Base-by-base conservation (phyloP, 352 stramenopile genomes). In the Plasmopara muralis region DNA sequence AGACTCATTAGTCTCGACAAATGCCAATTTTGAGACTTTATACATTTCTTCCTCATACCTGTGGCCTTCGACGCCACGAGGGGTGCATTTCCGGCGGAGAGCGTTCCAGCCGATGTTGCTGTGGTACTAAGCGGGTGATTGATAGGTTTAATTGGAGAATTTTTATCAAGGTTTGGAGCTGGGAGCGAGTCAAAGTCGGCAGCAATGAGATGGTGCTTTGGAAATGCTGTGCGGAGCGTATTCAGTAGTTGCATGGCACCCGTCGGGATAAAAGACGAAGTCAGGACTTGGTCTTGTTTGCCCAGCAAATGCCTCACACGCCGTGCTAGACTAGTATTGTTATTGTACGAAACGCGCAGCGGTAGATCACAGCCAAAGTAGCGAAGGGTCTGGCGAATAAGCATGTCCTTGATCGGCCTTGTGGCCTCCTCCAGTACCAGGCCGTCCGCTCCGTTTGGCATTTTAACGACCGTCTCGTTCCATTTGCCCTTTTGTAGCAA, bases 181-280 rank as follows among this genome's bases (percentile, higher is more conserved):
- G 85, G 83, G 0, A 96, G 76, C 45, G 77, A 70, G 52, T 96
- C 86, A 46, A 96, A 96, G 50, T 96, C 87, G 4, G 87, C 84
- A 15, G 86, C 80, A 47, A 96, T 87, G 15, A 95, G 51, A 45
- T 93, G 82, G 50, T 96, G 87, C 25, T 79, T 78, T 9, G 87
- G 87, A 52, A 96, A 92, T 20, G 70, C 79, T 37, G 62, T 59
- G 6, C 68, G 64, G 20, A 96, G 72, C 45, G 74, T 91, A 49
- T 95, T 82, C 25, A 96, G 57, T 16, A 96, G 60, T 60, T 93
- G 82, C 72, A 95, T 89, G 25, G 84, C 74, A 1, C 87, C 85
- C 0, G 85, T 96, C 31, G 87, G 85, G 25, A 96, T 63, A 58
- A 96, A 96, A n/a, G 83, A 79, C 15, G 77, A 79, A 60, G 76